Evolutionary conservation across 768 basidiomycete species (phyloP), one percentile per base, ranked within the genome.

Genomic region (Mycena vulgaris): DNA sequence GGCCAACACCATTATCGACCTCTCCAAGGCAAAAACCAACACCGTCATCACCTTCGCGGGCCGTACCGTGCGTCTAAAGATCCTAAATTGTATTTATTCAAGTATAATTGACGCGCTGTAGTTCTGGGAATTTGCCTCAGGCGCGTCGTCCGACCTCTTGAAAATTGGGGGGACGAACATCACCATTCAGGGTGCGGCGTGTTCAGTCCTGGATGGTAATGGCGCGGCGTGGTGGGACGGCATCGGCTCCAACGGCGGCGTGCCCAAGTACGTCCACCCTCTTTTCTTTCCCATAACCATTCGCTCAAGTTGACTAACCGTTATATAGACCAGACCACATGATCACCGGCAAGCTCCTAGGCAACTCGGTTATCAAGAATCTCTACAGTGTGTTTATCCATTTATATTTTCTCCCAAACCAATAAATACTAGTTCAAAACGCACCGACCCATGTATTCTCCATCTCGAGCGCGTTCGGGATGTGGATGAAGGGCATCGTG

Each of bases 141-240:
- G 21, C 49, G 49, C 28, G 23, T 16, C 25, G 8, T 39, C 39
- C 17, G 39, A 39, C 17, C 39, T 39, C 14, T 11, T 39, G 10
- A 16, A 39, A 3, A 39, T 39, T 16, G 39, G 39, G 17, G 39
- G 39, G 17, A 3, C 10, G 39, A 16, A 39, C 39, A 39, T 39
- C 17, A 39, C 39, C 17, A 39, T 39, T 16, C 39, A 39, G 17
- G 39, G 39, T 16, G 39, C 39, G 10, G 7, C 39, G 10, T 8
- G 67, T 52, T 55, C 49, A 17, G 25, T 68, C 17, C 62, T 68
- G 59, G 67, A 68, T 51, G 67, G 67, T 10, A 68, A 68, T 59
- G 67, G 67, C 10, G 59, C 62, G 19, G 67, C 67, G 35, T 68
- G 67, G 67, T 68, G 67, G 67, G 67, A 68, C 40, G 67, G 67